Percentiles rank a stretch among this genome's conserved stretches.
These are phyloP conservation scores for Fusarium virguliforme DNA, from an alignment of 2,329 filamentous ascomycete species.

Conservation along the genomic window DNA sequence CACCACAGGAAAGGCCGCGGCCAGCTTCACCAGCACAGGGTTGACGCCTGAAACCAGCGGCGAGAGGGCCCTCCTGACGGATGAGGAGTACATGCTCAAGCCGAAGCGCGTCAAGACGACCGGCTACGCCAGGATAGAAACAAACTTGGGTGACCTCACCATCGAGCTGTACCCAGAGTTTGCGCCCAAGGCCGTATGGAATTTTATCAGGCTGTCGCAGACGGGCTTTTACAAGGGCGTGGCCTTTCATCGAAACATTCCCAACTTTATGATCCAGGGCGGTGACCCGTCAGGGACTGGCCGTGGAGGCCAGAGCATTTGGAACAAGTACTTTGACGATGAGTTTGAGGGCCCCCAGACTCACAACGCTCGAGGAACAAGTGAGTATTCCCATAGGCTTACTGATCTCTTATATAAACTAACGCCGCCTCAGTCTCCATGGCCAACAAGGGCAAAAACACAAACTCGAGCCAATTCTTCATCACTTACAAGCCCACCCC, in stretches of 20 bases:
- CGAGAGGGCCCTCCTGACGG: slow-evolving; percentile 87
- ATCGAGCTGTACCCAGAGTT: slow-evolving; percentile 92
- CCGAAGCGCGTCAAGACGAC: slow-evolving; percentile 90
- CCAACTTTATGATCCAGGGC: slow-evolving; percentile 97
- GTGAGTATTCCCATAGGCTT: slow-evolving; percentile 45
- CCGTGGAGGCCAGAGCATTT: slow-evolving; percentile 89
- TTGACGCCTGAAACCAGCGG: slow-evolving; percentile 92
- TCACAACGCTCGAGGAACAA: slow-evolving; percentile 84
- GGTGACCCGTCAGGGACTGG: slow-evolving; percentile 95
- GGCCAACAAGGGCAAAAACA: slow-evolving; percentile 99
- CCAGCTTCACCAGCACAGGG: slow-evolving; percentile 95
- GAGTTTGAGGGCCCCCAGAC: slow-evolving; percentile 91
- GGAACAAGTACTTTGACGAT: slow-evolving; percentile 95
- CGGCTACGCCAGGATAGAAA: slow-evolving; percentile 92
- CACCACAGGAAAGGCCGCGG: slow-evolving; percentile 91
- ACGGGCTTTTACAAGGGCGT: slow-evolving; percentile 91
- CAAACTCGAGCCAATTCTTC: slow-evolving; percentile 96
- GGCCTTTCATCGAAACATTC: slow-evolving; percentile 92
- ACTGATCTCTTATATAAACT: slow-evolving; percentile 14
- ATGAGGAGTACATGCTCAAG: slow-evolving; percentile 97
- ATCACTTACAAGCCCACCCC: slow-evolving; percentile 88
- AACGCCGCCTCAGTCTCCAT: slow-evolving; percentile 71
- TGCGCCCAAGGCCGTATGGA: slow-evolving; percentile 95
- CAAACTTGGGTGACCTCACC: slow-evolving; percentile 87
- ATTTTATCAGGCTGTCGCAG: slow-evolving; percentile 90